Evolutionary conservation across 2,329 filamentous ascomycete species (phyloP), one percentile per base, ranked within the genome.

Genomic region (Pseudogymnoascus sp.): DNA sequence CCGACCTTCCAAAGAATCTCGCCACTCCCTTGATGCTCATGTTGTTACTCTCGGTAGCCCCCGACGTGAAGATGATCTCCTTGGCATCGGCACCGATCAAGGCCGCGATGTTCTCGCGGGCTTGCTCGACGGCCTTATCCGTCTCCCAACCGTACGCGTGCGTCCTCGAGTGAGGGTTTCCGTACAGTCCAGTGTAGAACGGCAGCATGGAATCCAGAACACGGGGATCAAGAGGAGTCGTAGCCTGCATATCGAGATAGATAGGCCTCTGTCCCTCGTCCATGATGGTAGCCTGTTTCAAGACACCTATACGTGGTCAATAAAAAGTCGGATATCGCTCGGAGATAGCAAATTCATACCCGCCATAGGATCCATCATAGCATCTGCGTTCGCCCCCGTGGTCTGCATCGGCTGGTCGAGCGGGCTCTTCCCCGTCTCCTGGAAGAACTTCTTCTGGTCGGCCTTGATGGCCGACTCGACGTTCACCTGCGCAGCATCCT

Each of bases 1-100:
- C 93, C 2, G 86, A 87, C 64, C 91, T 86, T 68, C 91, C 92
- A 75, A 97, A 97, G 79, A 99, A 99, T 67, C 93, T 85, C 19
- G 95, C 93, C 7, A 99, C 93, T 67, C 95, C 95, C 79, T 99
- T 99, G 79, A 99, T 91, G 77, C 92, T 96, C 95, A 99, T 99
- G 73, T 99, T 99, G 78, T 99, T 99, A 74, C 92, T 97, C 80
- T 99, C 95, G 0, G 95, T 99, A 14, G 95, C 95, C 62, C 95
- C 95, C 71, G 93, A 97, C 6, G 95, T 99, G 78, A 99, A 98
- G 71, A 99, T 96, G 68, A 99, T 98, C 75, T 99, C 95, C 78
- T 99, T 99, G 5, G 95, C 81, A 74, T 99, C 92, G 28, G 95
- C 95, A 26, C 93, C 93, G 68, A 99, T 95, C 62, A 99, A 83